Conservation (phyloP, 768 basidiomycete species). For the Boletus coccyginus region DNA sequence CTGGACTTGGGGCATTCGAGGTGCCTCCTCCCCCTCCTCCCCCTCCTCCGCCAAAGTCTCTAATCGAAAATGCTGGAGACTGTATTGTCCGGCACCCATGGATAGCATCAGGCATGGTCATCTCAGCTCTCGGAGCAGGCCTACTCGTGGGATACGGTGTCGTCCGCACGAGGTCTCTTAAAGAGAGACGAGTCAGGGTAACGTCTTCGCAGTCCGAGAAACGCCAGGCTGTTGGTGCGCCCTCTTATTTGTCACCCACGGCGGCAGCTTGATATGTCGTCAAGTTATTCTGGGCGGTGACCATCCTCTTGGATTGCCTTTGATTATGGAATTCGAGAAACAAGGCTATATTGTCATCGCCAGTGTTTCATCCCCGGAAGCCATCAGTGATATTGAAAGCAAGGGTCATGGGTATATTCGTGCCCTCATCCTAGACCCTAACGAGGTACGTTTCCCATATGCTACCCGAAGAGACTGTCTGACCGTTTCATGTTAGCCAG, state of each 20-base stretch:
- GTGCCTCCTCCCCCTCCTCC: constrained; percentile 65
- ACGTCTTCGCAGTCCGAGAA: constrained; percentile 36
- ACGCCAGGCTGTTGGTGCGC: constrained; percentile 46
- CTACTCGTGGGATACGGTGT: constrained; percentile 56
- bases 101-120: constrained; percentile 51
- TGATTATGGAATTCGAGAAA: constrained; percentile 71
- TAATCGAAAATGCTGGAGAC: constrained; percentile 44
- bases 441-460: constrained; percentile 49
- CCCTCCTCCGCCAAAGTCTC: constrained; percentile 48
- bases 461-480: not conserved
- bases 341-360: constrained; percentile 82
- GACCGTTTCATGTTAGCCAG: constrained; percentile 48
- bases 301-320: constrained; percentile 62
- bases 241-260: not conserved
- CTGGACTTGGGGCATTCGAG: constrained; percentile 68
- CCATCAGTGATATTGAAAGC: constrained; percentile 61
- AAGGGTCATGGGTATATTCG: constrained; percentile 73
- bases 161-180: constrained; percentile 20
- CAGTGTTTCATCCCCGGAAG: constrained; percentile 69
- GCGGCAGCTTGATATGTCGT: constrained; percentile 1
- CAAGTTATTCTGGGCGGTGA: constrained; percentile 83
- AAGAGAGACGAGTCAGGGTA: constrained; percentile 21
- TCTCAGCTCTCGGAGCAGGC: constrained; percentile 59
- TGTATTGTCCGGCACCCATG: constrained; percentile 63
- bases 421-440: constrained; percentile 77